Conservation (phyloP, 129 eudicot genomes). For the Flaveria brownii region DNA sequence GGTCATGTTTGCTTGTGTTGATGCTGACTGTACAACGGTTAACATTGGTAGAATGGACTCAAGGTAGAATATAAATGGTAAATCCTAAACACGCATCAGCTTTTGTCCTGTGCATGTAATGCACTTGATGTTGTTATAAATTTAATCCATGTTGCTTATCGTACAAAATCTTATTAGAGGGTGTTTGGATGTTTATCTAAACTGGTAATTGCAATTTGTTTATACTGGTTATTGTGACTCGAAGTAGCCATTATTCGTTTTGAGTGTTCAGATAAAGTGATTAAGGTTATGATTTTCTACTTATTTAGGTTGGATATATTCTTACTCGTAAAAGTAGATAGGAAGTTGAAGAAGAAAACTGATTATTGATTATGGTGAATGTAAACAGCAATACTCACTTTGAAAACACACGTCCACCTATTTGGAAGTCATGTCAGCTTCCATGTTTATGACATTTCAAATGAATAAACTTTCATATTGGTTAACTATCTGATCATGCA, state of each 20-base stretch:
- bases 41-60: too few species aligned
- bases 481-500: background rate
- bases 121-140: background rate
- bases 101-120: conserved; percentile 1
- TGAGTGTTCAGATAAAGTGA: conserved; percentile 22
- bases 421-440: background rate
- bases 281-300: background rate
- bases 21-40: too few species aligned
- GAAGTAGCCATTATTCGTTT: background rate
- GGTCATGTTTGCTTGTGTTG: too few species aligned
- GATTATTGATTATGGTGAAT: background rate
- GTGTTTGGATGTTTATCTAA: background rate
- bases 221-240: background rate
- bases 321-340: background rate
- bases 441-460: background rate
- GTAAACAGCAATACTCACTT: background rate
- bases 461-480: conserved; percentile 1
- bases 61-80: background rate
- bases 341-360: background rate
- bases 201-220: background rate
- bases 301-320: background rate
- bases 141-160: background rate
- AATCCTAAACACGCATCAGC: background rate
- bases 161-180: background rate
- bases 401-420: background rate